Base-by-base conservation (phyloP, 371 early-diverging fungal species). In the Mucor velutinosus region DNA sequence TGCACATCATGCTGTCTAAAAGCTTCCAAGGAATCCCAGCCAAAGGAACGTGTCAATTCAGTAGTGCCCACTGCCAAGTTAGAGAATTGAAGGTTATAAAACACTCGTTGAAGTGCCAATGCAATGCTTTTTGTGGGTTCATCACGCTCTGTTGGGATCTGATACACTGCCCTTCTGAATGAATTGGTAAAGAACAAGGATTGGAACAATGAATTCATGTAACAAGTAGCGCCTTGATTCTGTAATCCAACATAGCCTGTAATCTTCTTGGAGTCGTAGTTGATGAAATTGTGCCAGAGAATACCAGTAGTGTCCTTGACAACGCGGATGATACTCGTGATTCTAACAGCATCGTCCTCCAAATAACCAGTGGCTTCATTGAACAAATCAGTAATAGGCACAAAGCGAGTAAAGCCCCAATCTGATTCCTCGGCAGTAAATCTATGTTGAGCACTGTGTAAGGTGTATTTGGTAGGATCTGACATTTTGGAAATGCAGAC, bases 161-260 rank as follows among this genome's bases (percentile, higher is more conserved):
- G 87, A 70, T 90, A 97, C 62, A 92, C 83, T 71, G 95, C 90
- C 69, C 92, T 93, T 64, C 96, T 90, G 78, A 99, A 99, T 72
- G 90, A 92, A 67, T 92, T 95, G 35, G 98, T 97, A 73, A 95
- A 95, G 77, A 92, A 99, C 25, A 99, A 86, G 10, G 97, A 95
- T 76, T 99, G 99, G 45, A 99, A 89, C 17, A 99, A 86, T 39
- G 98, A 96, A 84, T 99, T 99, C 94, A 99, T 95, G 78, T 99
- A 99, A 83, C 99, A 99, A 0, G 99, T 99, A 14, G 99, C 99
- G 14, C 99, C 99, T 76, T 99, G 97, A 79, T 99, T 99, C 60
- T 90, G 90, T 69, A 99, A 79, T 0, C 99, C 99, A 56, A 97
- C 94, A 75, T 82, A 93, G 19, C 98, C 98, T 12, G 97, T 96